Percentiles rank a stretch among this genome's conserved stretches.
These are phyloP conservation scores for Acer negundo DNA, from an alignment of 345 rosid genomes.

Conservation along the genomic window DNA sequence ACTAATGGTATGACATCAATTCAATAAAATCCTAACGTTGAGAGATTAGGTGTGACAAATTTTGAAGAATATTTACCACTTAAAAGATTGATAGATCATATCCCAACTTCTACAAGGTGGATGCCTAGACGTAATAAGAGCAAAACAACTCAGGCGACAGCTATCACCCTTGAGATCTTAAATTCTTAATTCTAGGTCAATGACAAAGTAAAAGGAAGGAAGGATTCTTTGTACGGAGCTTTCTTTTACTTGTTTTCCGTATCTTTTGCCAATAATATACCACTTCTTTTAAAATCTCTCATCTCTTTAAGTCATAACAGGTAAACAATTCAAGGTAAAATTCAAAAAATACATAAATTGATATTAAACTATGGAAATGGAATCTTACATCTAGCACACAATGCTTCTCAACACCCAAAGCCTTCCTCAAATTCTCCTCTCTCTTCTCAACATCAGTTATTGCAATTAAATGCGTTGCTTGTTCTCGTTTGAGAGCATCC, in stretches of 20 bases:
- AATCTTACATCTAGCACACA: conserved; percentile 84
- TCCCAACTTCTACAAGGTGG: neutral
- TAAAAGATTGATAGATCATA: neutral
- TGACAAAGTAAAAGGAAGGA: neutral
- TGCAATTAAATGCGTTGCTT: conserved; percentile 69
- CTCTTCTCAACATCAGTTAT: conserved; percentile 75
- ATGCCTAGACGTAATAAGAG: neutral
- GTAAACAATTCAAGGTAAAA: neutral
- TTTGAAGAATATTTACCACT: neutral
- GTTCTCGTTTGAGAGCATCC: conserved; percentile 71
- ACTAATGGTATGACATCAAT: neutral
- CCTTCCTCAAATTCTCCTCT: conserved; percentile 83
- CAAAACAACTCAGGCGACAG: neutral
- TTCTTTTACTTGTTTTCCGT: neutral
- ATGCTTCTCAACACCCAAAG: conserved; percentile 90
- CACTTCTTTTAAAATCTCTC: neutral
- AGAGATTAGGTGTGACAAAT: neutral
- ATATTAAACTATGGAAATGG: neutral
- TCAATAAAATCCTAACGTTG: neutral
- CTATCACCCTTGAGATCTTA: conserved; percentile 3
- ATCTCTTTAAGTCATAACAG: neutral
- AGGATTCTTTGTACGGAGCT: neutral
- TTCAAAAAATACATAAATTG: neutral
- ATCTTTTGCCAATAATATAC: neutral
- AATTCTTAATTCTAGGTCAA: neutral